Conservation (phyloP, 768 basidiomycete genomes). For the Asterophora parasitica region DNA sequence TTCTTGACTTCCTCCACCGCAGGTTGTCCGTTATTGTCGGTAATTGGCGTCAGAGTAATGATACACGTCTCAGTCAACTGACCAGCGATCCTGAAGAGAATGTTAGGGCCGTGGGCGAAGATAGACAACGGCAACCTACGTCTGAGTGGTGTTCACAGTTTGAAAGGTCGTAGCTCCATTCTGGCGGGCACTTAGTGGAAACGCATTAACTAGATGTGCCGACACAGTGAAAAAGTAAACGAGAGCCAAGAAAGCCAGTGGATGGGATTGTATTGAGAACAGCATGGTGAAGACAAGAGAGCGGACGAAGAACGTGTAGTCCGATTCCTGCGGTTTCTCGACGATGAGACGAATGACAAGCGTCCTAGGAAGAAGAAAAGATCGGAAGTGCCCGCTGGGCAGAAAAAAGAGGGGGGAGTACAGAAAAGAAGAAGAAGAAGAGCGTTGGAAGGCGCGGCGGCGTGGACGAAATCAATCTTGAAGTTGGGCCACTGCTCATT, state of each 20-base stretch:
- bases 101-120: conserved; percentile 7
- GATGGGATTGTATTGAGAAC: conserved; percentile 24
- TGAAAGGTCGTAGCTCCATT: conserved; percentile 34
- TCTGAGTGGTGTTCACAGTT: conserved; percentile 39
- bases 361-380: conserved; percentile 27
- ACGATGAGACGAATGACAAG: conserved; percentile 28
- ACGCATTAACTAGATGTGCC: conserved; percentile 28
- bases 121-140: conserved; percentile 34
- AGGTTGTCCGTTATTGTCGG: conserved; percentile 42
- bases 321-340: conserved; percentile 51
- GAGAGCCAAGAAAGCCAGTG: conserved; percentile 32
- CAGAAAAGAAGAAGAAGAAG: conserved; percentile 24
- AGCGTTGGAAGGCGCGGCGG: conserved; percentile 11
- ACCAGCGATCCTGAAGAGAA: conserved; percentile 39
- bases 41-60: conserved; percentile 51
- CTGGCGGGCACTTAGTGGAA: conserved; percentile 33
- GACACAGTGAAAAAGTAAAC: conserved; percentile 34
- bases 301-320: conserved; percentile 28
- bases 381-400: conserved; percentile 46
- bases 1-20: conserved; percentile 48
- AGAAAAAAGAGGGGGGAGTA: conserved; percentile 20
- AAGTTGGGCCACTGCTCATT: no score
- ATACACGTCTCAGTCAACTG: conserved; percentile 54
- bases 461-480: conserved; percentile 10
- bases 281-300: conserved; percentile 35